Evolutionary conservation across 1,284 basidiomycete species (phyloP).

Genomic region (Wolfiporia cocos): DNA sequence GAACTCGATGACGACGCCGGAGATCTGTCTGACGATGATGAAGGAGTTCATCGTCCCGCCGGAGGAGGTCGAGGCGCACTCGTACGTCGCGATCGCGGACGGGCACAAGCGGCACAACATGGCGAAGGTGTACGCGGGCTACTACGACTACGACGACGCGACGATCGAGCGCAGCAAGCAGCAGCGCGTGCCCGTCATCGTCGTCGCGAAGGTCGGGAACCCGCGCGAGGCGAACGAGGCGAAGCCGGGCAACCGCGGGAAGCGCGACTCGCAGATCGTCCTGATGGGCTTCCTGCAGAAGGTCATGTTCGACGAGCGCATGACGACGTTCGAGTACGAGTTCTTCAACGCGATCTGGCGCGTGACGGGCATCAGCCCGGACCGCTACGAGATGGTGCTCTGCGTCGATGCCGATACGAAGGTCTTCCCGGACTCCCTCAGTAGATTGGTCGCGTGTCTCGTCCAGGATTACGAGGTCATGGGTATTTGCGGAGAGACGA

Average conservation of each 20-base stretch:
- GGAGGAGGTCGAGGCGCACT: slow-evolving; percentile 89
- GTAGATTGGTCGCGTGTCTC: slow-evolving; percentile 92
- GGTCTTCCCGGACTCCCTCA: slow-evolving; percentile 92
- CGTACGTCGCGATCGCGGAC: slow-evolving; percentile 98
- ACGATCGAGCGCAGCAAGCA: slow-evolving; percentile 94
- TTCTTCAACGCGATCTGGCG: slow-evolving; percentile 98
- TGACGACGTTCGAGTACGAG: slow-evolving; percentile 99
- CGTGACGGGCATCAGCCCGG: slow-evolving; percentile 91
- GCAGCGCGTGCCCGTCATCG: slow-evolving; percentile 92
- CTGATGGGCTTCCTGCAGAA: slow-evolving; percentile 98
- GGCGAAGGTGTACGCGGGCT: slow-evolving; percentile 98
- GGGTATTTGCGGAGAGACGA: slow-evolving; percentile 98
- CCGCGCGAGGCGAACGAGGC: slow-evolving; percentile 82
- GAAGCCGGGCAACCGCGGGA: slow-evolving; percentile 98
- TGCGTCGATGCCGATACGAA: slow-evolving; percentile 99
- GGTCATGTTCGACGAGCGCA: slow-evolving; percentile 99
- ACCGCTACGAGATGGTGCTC: slow-evolving; percentile 92
- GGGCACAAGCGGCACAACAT: slow-evolving; percentile 99
- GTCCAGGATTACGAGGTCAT: slow-evolving; percentile 95
- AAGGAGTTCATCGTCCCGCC: slow-evolving; percentile 86
- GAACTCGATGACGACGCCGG: slow-evolving; percentile 84
- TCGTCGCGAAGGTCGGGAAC: slow-evolving; percentile 94
- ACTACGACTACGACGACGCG: slow-evolving; percentile 92
- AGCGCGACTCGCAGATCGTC: slow-evolving; percentile 97
- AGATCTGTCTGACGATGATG: slow-evolving; percentile 97